phyloP scores from a whole-genome alignment of 768 basidiomycete genomes.

The Kwoniella sp. region DNA sequence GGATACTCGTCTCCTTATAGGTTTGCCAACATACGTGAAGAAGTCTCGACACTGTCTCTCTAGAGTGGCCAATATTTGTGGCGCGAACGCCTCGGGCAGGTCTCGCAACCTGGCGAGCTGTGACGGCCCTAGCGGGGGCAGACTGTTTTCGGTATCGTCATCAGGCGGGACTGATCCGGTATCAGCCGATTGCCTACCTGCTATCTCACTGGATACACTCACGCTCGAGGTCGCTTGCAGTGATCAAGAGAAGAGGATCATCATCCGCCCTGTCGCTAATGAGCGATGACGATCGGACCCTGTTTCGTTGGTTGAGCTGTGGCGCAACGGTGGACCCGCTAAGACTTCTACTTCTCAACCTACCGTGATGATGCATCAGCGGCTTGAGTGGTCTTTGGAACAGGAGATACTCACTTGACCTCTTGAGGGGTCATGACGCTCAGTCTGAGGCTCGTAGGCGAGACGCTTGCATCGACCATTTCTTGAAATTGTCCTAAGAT shows the following conservation, averaged over 20 bases:
- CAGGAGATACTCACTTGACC: constrained; percentile 25
- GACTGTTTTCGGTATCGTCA: neutral
- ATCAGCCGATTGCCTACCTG: neutral
- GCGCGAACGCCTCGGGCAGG: constrained; percentile 32
- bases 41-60: constrained; percentile 41
- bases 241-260: constrained; percentile 9
- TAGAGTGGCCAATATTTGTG: constrained; percentile 31
- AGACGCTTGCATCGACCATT: constrained; percentile 19
- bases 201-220: neutral
- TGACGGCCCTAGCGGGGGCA: constrained; percentile 6
- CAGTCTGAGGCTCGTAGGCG: constrained; percentile 24
- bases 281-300: constrained; percentile 4
- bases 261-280: constrained; percentile 12
- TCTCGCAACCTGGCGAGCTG: constrained; percentile 13
- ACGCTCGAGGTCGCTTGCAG: constrained; percentile 22
- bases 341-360: constrained; percentile 5
- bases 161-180: neutral
- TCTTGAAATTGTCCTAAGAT: too few species aligned
- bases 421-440: constrained; percentile 43
- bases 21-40: constrained; percentile 25
- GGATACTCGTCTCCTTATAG: neutral
- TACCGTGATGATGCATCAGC: too few species aligned
- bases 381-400: too few species aligned
- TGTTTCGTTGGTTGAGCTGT: neutral
- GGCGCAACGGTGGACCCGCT: constrained; percentile 1